Conservation (phyloP, 129 eudicot species). For the Flaveria robusta region DNA sequence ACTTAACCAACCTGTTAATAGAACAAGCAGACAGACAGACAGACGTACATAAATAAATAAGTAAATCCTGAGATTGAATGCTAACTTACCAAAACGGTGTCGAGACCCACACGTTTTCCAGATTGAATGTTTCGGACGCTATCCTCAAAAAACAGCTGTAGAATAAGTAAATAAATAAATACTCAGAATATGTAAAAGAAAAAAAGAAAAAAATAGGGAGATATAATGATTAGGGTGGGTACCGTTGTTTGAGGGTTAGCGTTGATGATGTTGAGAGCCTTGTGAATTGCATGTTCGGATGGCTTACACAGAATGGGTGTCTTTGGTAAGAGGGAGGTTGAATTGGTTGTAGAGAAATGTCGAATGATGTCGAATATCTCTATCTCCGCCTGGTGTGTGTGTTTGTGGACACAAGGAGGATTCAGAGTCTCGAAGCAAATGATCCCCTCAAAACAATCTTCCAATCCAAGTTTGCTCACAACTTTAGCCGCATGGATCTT, state of each 20-base stretch:
- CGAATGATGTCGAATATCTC: slow-evolving; percentile 70
- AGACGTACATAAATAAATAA: neutral
- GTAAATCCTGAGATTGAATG: neutral
- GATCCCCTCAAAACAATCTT: slow-evolving; percentile 87
- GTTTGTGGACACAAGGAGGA: slow-evolving; percentile 54
- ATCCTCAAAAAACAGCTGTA: slow-evolving; percentile 89
- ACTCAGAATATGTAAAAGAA: neutral
- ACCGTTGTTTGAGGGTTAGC: slow-evolving; percentile 89
- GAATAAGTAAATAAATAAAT: neutral
- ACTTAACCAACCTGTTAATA: neutral
- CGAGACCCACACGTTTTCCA: slow-evolving; percentile 90
- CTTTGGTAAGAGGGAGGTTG: slow-evolving; percentile 57
- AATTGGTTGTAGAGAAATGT: slow-evolving; percentile 58
- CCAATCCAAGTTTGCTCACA: slow-evolving; percentile 65
- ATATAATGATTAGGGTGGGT: slow-evolving; percentile 1
- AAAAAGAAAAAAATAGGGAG: no score
- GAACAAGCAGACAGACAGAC: neutral
- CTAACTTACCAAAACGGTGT: slow-evolving; percentile 84
- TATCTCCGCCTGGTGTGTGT: slow-evolving; percentile 60
- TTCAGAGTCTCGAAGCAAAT: slow-evolving; percentile 88
- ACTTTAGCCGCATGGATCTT: slow-evolving; percentile 72
- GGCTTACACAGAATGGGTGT: slow-evolving; percentile 91
- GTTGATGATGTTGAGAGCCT: slow-evolving; percentile 79
- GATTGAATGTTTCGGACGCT: slow-evolving; percentile 83
- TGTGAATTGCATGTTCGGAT: slow-evolving; percentile 71